Base-by-base conservation (phyloP, 352 stramenopile species). In the Phytophthora lateralis region DNA sequence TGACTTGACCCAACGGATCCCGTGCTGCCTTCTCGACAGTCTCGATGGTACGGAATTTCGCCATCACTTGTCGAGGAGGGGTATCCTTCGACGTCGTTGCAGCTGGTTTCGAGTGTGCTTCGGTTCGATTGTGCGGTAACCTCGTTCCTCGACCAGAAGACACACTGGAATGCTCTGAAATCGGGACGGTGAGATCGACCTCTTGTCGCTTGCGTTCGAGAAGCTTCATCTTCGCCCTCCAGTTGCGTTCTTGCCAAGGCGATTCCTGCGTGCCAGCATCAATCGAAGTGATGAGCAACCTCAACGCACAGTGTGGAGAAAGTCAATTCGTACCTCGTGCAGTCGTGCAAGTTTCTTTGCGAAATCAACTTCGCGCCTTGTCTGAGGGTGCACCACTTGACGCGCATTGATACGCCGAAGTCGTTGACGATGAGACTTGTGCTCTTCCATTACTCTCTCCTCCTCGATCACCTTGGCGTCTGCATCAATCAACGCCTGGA, bases 181-280 rank as follows among this genome's bases (percentile, higher is more conserved):
- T 34, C 9, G 35, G 46, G 6, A 35, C 17, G 2, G 30, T 48
- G 17, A 6, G 6, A 2, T 50, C 55, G 10, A n/a, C 24, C 10
- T 67, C 52, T n/a, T 62, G 35, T 12, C n/a, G 27, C 8, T 49
- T 66, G 24, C 18, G 41, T 30, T 71, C 42, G 1, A 59, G 30
- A 15, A 61, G 29, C 43, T 52, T 57, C 46, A 56, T 53, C 30
- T 72, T 76, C 20, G 68, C 55, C 37, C 63, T 73, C 75, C 76
- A 88, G 46, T 91, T 91, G 45, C 85, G 80, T n/a, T 72, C 66
- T 60, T 93, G 85, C 85, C 85, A 93, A 10, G 82, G 80, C 0
- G 82, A 93, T 32, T 78, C 66, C 75, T 80, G 30, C 11, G n/a
- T 21, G 14, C 6, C 30, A 43, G 27, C 10, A 44, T 10, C 20